phyloP scores from a whole-genome alignment of 805 yeast species.

The Kazachstania bromeliacearum region DNA sequence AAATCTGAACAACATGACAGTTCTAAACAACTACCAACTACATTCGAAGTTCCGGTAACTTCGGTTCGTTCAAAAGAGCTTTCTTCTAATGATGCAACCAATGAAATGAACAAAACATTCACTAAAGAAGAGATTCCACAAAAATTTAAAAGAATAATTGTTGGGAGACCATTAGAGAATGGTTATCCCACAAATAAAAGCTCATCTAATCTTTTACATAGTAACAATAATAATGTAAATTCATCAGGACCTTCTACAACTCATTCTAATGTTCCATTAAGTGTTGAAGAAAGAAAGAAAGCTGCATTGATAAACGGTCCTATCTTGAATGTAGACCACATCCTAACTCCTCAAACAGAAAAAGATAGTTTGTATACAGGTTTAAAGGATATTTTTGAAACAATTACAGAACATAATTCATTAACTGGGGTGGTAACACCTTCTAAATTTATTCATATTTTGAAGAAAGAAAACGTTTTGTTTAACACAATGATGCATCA shows the following conservation, averaged over 20 bases:
- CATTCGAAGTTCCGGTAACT: too few relatives aligned
- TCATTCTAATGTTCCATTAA: too few relatives aligned
- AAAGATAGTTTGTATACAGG: constrained; percentile 46
- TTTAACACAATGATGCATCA: constrained; percentile 93
- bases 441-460: constrained; percentile 54
- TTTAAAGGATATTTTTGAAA: constrained; percentile 76
- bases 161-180: constrained; percentile 16
- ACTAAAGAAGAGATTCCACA: neutral
- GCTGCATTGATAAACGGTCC: constrained; percentile 79
- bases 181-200: too few relatives aligned
- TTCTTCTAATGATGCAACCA: too few relatives aligned
- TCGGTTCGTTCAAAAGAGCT: too few relatives aligned
- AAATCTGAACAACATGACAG: neutral
- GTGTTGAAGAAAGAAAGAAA: constrained; percentile 65
- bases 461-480: constrained; percentile 74
- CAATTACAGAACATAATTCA: constrained; percentile 61
- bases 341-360: constrained; percentile 30
- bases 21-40: neutral
- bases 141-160: constrained; percentile 11
- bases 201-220: too few relatives aligned
- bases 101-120: neutral
- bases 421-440: constrained; percentile 83
- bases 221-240: too few relatives aligned
- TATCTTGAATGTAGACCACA: constrained; percentile 65
- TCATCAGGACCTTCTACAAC: too few relatives aligned